Evolutionary conservation across 2,329 filamentous ascomycete species (phyloP), one percentile per base, ranked within the genome.

Genomic region (Neobulgaria alba): DNA sequence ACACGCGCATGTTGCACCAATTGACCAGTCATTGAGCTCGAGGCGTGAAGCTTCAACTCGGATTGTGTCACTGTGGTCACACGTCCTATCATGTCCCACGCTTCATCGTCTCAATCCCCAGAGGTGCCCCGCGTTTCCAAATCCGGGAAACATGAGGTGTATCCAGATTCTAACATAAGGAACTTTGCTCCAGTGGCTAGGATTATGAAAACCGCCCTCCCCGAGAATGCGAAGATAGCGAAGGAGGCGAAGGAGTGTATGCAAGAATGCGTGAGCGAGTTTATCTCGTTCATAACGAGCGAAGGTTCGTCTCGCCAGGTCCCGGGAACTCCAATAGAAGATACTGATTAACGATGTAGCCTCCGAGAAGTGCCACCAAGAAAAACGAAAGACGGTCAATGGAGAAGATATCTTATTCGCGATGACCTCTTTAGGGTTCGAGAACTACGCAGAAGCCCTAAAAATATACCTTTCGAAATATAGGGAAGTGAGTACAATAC

Each of bases 211-310:
- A 84, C 88, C 57, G 92, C 92, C 5, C 73, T 98, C 36, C 92
- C 92, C 38, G 92, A 98, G 52, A 98, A 98, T 61, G 92, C 92
- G 54, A 98, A 98, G 68, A 98, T 98, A 47, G 89, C 89, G 45
- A 98, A 98, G 63, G 92, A 98, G 63, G 92, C 92, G 41, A 98
- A 98, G 65, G 92, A 98, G 63, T 98, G 92, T 67, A 96, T 98
- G 92, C 92, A 98, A 65, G 92, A 98, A 66, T 98, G 92, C 61
- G 92, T 98, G 44, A 95, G 89, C 79, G 92, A 98, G 68, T 98
- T 98, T 66, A 98, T 98, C 70, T 95, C 87, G 5, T 98, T 98
- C 72, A 96, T 98, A 61, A 98, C 92, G 26, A 96, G 90, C 64
- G 92, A 98, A 75, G 92, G 92, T 95, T 64, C 61, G 83, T 69